Evolutionary conservation across 202 grass and related monocot species (phyloP), one percentile per base, ranked within the genome.

Genomic region (Schoenoplectus tabernaemontani): DNA sequence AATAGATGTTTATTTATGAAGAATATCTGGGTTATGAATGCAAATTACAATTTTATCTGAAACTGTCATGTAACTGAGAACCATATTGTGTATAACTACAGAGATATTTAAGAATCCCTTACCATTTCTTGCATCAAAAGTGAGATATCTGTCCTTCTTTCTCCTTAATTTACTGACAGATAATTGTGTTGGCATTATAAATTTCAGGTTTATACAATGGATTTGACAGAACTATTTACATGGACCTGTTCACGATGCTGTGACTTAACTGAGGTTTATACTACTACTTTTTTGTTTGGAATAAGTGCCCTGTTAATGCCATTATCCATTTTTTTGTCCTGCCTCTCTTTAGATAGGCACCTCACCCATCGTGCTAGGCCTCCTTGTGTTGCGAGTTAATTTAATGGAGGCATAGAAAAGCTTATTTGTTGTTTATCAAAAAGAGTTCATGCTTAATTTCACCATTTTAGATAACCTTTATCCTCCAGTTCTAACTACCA

Each of bases 121-220:
- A 16, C 13, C 30, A 4, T n/a, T n/a, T n/a, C 16, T 36, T 64
- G 10, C 28, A 7, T 9, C 4, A 58, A 23, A 58, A 23, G 56
- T 58, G 56, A 19, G 56, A 58, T 19, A 58, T 19, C 39, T 44
- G 19, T 69, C 16, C 4, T 24, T 0, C 23, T 69, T 68, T 69
- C 11, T 63, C 20, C n/a, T n/a, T n/a, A n/a, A n/a, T 38, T 69
- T 5, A 42, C 16, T 56, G n/a, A 36, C 4, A 51, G 20, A 19
- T 47, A 26, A 81, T 50, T 38, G 22, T 79, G 7, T 38, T 81
- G 64, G 4, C 6, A 78, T n/a, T n/a, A 47, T 13, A 54, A 75
- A 60, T 77, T 91, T 83, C 90, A 99, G 96, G 93, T 99, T 36
- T 99, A 93, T 42, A 95, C 91, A 82, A 85, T 90, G 43, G 96